These are phyloP conservation scores for Pterocarpus santalinus DNA, from an alignment of 306 rosid species.

Conservation along the genomic window DNA sequence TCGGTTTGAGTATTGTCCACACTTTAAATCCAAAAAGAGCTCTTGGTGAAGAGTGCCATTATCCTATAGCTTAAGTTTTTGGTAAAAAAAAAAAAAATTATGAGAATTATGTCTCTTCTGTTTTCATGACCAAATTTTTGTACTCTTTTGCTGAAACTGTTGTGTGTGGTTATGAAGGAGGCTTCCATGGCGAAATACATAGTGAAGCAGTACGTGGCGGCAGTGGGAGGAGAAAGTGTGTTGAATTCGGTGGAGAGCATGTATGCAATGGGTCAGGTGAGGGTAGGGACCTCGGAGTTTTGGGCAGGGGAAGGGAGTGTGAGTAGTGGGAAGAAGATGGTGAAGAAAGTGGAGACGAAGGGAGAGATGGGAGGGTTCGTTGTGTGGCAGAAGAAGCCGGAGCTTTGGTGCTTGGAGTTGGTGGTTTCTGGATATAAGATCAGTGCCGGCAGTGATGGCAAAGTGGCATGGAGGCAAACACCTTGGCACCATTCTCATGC, in stretches of 20 bases:
- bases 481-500: conserved; percentile 99
- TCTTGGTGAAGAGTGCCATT: no score
- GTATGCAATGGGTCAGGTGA: conserved; percentile 98
- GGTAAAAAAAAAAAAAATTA: no score
- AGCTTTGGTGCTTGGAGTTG: conserved; percentile 91
- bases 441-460: conserved; percentile 95
- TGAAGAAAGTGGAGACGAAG: conserved; percentile 54
- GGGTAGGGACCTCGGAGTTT: conserved; percentile 80
- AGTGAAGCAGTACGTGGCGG: conserved; percentile 90
- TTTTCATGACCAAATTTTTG: not conserved
- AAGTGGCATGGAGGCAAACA: conserved; percentile 94
- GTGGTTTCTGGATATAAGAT: conserved; percentile 83
- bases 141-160: not conserved
- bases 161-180: conserved; percentile 57
- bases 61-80: no score
- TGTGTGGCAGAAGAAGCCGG: conserved; percentile 91
- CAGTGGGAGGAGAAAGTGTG: conserved; percentile 85
- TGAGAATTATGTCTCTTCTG: no score
- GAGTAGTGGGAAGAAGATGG: conserved; percentile 51
- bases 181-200: conserved; percentile 87
- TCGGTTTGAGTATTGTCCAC: no score
- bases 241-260: conserved; percentile 74
- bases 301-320: conserved; percentile 58
- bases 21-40: no score
- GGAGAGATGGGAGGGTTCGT: conserved; percentile 97